Evolutionary conservation across 345 rosid genomes (phyloP).

Genomic region (Bretschneidera sinensis): DNA sequence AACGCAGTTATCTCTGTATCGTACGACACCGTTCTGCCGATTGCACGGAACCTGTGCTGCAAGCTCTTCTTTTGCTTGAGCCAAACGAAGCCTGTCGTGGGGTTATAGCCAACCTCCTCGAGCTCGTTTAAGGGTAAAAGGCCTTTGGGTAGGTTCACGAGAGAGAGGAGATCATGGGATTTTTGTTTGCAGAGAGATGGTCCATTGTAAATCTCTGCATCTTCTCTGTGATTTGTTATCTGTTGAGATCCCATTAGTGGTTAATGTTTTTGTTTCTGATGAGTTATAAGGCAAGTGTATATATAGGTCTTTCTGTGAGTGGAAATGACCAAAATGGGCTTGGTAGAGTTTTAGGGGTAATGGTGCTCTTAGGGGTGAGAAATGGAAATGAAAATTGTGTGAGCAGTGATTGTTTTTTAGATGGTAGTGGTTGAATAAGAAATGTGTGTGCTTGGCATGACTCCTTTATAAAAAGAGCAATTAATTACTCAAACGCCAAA

Average conservation of each 20-base stretch:
- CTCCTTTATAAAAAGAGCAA: too few species aligned
- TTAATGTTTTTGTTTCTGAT: not conserved
- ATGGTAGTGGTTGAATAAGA: too few species aligned
- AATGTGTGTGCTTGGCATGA: too few species aligned
- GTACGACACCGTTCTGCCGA: conserved; percentile 40
- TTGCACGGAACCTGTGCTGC: conserved; percentile 35
- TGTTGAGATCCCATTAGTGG: conserved; percentile 33
- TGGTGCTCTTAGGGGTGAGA: not conserved
- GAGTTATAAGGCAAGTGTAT: not conserved
- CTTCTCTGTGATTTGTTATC: conserved; percentile 29
- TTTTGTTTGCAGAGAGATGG: conserved; percentile 45
- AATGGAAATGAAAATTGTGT: conserved; percentile 15
- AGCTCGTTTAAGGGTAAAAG: conserved; percentile 52
- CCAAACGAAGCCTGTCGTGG: conserved; percentile 57
- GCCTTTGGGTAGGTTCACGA: conserved; percentile 45
- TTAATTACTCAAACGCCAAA: too few species aligned
- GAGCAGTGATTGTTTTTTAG: too few species aligned
- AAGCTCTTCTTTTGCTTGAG: conserved; percentile 40
- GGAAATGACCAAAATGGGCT: not conserved
- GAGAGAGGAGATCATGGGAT: conserved; percentile 33
- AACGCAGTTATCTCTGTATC: conserved; percentile 50
- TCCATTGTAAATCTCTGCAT: conserved; percentile 48
- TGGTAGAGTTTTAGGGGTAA: not conserved
- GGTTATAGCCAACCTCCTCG: conserved; percentile 48
- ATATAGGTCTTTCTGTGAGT: not conserved